Evolutionary conservation across 495 filamentous ascomycete species (phyloP), one percentile per base, ranked within the genome.

Genomic region (Penicillium desertorum): DNA sequence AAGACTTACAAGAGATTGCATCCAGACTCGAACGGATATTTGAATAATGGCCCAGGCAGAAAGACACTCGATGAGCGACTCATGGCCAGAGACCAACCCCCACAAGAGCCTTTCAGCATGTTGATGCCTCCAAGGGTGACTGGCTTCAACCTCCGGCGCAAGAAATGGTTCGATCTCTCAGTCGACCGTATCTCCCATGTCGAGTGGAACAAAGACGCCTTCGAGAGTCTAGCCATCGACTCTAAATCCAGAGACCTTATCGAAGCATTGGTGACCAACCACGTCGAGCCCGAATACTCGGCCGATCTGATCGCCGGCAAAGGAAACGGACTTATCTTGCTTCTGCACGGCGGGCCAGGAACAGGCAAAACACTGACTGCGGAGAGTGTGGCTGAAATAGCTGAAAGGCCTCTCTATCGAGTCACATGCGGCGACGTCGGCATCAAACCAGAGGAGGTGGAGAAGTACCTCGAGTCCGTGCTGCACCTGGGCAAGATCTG

Each of bases 291-390:
- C 9, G 64, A 71, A 17, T 65, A 69, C 30, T 72, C 62, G 1
- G 70, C 69, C 12, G 72, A 75, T 43, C 1, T 73, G 5, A 65
- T 75, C 19, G 41, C 44, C 10, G 68, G 63, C 11, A 70, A 74
- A 66, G 76, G 77, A 3, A 71, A 76, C 19, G 80, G 79, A 2
- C 63, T 81, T 6, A 65, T 81, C 52, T 71, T 84, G 30, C 71
- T 84, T 2, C 72, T 85, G 0, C 78, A 82, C 51, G 82, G 81
- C 2, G 70, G 65, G 0, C 81, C 82, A 2, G 82, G 81, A 0
- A 75, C 62, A 0, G 73, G 73, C 0, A 76, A 76, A 54, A 74
- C 69, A 4, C 45, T 67, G 0, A 74, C 72, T 7, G 75, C 74
- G 0, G 73, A 76, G 25, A 54, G 48, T 4, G 62, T 76, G 1